phyloP scores from a whole-genome alignment of 257 asterid species.

The Nicotiana obtusifolia region DNA sequence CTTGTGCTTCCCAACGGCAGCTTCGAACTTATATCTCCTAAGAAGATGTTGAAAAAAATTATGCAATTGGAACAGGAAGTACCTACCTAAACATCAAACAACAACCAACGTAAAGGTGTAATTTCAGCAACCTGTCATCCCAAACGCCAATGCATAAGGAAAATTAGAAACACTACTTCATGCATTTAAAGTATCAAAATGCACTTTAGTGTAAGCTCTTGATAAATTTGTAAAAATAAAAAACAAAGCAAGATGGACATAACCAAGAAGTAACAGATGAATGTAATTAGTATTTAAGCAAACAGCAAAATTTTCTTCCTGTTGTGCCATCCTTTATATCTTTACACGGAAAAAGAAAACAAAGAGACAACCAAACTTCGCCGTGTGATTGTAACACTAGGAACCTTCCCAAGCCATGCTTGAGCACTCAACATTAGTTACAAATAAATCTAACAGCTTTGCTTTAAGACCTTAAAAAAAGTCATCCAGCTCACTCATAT shows the following conservation, averaged over 20 bases:
- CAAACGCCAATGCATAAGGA: neutral
- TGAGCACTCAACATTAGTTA: neutral
- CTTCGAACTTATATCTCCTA: neutral
- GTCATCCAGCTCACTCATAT: neutral
- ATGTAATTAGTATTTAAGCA: neutral
- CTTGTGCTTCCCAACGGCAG: neutral
- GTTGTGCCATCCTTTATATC: neutral
- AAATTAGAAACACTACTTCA: slow-evolving; percentile 1
- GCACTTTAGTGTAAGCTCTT: neutral
- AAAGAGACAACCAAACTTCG: neutral
- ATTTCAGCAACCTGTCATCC: neutral
- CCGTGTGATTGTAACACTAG: neutral
- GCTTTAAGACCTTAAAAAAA: neutral
- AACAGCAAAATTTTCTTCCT: neutral
- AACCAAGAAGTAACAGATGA: neutral
- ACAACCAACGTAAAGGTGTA: neutral
- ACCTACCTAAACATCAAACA: neutral
- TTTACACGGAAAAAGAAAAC: neutral
- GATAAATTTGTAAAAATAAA: neutral
- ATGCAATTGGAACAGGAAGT: neutral
- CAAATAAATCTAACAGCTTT: neutral
- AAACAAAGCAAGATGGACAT: neutral
- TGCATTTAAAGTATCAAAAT: neutral
- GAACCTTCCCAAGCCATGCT: neutral
- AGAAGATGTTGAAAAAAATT: neutral